Evolutionary conservation across 768 basidiomycete species (phyloP), one percentile per base, ranked within the genome.

Genomic region (Pulveroboletus sp.): DNA sequence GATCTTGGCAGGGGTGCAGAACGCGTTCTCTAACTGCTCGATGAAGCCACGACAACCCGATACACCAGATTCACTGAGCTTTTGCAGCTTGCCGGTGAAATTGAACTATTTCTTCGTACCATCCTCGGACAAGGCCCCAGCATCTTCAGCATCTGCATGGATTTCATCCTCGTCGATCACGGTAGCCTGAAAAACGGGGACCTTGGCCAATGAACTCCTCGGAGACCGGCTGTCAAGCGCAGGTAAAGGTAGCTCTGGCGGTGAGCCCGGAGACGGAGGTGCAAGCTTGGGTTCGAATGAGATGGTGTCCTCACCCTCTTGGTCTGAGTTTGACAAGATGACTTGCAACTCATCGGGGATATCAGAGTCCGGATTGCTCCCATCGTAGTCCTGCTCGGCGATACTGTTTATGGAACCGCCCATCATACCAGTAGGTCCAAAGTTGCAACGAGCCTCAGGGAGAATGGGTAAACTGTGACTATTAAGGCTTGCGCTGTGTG

Each of bases 21-120:
- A 91, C 1, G 88, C 87, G 44, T 74, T 82, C 69, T 90, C 89
- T 20, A 90, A 69, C 66, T 92, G 83, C 64, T 90, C 87, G 5
- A 91, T 84, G 59, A 92, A 92, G 65, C 88, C 90, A 11, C 66
- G 72, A 10, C 87, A 70, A 59, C 87, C 82, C 1, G 81, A 82
- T 1, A 59, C 86, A 27, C 85, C 84, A 6, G 81, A 83, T 56
- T 87, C 82, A 45, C 84, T 83, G 41, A 91, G 72, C 57, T 72
- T 81, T 64, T 76, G 69, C 44, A 91, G 66, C 63, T 90, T 89
- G 33, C 84, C 86, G 0, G 90, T 92, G 60, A 91, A 92, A 59
- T 92, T 88, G 51, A 91, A 92, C 1, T 82, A 86, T 57, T 78
- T 85, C 69, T 84, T 88, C 1, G 88, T 90, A 53, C 84, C 80